Conservation (phyloP, 306 rosid species). For the Luffa aegyptiaca region DNA sequence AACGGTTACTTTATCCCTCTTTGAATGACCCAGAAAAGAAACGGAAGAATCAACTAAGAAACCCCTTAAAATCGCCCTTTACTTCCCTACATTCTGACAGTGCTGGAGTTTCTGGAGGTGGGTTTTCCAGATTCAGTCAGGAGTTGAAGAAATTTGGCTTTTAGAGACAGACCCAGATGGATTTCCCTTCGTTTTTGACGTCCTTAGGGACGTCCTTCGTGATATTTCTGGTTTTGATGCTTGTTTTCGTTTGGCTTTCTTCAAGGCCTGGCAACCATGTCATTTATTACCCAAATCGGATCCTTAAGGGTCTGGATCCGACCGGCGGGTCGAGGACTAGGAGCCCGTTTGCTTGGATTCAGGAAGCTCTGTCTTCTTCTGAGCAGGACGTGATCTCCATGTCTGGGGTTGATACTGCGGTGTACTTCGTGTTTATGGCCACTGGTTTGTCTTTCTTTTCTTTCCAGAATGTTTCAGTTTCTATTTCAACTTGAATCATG, state of each 20-base stretch:
- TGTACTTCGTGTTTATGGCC: constrained; percentile 68
- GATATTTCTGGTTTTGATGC: constrained; percentile 57
- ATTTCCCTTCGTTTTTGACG: constrained; percentile 69
- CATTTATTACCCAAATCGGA: constrained; percentile 86
- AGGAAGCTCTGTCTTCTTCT: constrained; percentile 51
- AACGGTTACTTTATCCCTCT: constrained; percentile 5
- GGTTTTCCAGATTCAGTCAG: not conserved
- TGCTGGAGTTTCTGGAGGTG: not conserved
- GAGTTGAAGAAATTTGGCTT: not conserved
- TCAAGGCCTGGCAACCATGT: constrained; percentile 64
- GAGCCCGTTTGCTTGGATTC: constrained; percentile 77
- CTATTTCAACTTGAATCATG: not conserved
- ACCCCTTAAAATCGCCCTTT: not conserved
- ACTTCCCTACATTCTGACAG: not conserved
- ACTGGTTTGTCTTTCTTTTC: constrained; percentile 39
- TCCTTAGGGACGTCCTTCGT: constrained; percentile 76
- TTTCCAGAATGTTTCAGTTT: not conserved
- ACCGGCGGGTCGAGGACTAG: constrained; percentile 36
- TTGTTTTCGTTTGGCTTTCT: constrained; percentile 50
- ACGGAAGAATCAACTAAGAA: not conserved
- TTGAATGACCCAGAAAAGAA: not conserved
- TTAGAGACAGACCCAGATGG: constrained; percentile 41
- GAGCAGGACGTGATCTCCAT: constrained; percentile 53
- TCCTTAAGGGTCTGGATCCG: constrained; percentile 64
- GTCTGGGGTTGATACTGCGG: constrained; percentile 94